Evolutionary conservation across 78 protist species (phyloP), one percentile per base, ranked within the genome.

Genomic region (Isochrysis galbana): DNA sequence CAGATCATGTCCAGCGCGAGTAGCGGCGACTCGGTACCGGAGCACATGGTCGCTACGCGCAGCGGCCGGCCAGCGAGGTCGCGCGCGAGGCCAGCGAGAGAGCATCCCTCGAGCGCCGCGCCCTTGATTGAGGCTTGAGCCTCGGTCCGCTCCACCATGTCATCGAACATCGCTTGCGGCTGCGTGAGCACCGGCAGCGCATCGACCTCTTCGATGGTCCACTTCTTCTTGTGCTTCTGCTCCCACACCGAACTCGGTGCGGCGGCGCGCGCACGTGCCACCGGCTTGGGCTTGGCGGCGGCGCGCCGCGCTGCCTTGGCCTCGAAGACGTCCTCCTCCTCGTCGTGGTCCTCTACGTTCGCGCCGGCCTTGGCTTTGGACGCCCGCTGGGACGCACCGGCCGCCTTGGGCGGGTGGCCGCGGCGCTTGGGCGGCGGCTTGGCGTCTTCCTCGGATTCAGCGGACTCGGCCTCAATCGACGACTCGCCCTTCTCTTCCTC

Each of bases 21-120:
- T 29, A 92, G 38, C 29, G 94, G 94, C n/a, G 77, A 25, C 82
- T 92, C 94, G 23, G 94, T 92, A 14, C 94, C 94, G 39, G 77
- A 44, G 87, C 94, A 92, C 94, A 82, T 92, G 38, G 94, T 92
- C 55, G 91, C 91, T 17, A 82, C 91, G 2, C 55, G 83, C 3
- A 32, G 46, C 5, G 21, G 54, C 14, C 84, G 11, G 45, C 84
- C 48, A 38, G 84, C 44, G 46, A 36, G 21, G 46, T 17, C 84
- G 48, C 45, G 84, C 39, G 84, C 39, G 14, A 17, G 42, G 46
- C 39, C 84, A 17, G 4, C 21, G 44, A 77, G 84, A 10, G 84
- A 39, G 34, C 42, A 2, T 38, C 84, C 84, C 74, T 61, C 74
- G 21, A 77, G 84, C 19, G 45, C 87, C 34, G 87, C 44, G 32